Base-by-base conservation (phyloP, 345 rosid species). In the Citrus cavaleriei region DNA sequence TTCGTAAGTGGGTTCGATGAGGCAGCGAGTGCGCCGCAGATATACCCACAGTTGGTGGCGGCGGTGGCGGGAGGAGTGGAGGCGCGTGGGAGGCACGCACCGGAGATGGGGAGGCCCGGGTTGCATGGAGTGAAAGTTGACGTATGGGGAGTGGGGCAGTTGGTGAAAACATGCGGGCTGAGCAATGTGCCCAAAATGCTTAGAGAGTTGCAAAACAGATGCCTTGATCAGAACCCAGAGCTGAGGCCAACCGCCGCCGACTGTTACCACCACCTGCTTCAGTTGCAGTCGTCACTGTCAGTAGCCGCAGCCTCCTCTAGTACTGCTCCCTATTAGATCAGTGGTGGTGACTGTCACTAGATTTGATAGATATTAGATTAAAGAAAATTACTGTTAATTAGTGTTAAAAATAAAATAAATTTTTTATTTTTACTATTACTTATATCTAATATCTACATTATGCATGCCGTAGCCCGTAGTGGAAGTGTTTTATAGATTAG, bases 171-270 rank as follows among this genome's bases (percentile, higher is more conserved):
- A 0, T 89, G 97, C 79, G 99, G 95, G 40, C 77, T 96, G 68
- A 78, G 72, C 38, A 76, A 81, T 67, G 81, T 90, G 64, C 95
- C 97, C 19, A 93, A 94, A 77, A 84, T 93, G 90, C 86, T 96
- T 70, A 86, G 90, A 77, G 98, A 96, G 75, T 87, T 96, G 83
- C 93, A 96, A 54, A 88, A 84, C 46, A 89, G 91, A 86, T 96
- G 99, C 84, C 57, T 94, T 82, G 98, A 96, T 70, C 91, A 84
- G 78, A 94, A 90, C 86, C 98, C 98, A 19, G 99, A 96, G 87
- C 91, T 82, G 75, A 84, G 99, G 70, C 99, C 97, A 10, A 96
- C 98, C 2, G 98, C 97, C 35, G 98, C 98, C 61, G 98, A 96
- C 86, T 96, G 99, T 76, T 96, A 93, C 79, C 97, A 93, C 90